Evolutionary conservation across 192 early-diverging fungal genomes (phyloP).

Genomic region (Linnemannia zychae): DNA sequence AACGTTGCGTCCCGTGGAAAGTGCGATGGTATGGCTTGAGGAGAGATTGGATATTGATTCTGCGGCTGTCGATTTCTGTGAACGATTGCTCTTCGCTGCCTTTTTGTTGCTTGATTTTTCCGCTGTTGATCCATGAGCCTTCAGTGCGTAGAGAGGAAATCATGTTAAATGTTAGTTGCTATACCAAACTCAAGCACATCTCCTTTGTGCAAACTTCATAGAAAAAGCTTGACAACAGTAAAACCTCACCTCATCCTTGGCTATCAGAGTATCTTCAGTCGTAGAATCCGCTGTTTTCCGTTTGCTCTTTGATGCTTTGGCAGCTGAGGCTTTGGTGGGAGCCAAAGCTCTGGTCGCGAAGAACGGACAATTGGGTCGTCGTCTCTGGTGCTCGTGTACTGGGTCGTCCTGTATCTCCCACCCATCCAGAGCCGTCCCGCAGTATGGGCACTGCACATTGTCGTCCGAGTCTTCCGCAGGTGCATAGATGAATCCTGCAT

Average conservation of each 20-base stretch:
- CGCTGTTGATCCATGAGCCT: not conserved
- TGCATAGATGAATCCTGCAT: conserved; percentile 53
- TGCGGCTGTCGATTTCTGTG: not conserved
- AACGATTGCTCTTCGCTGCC: not conserved
- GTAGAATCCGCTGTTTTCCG: not conserved
- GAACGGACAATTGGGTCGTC: conserved; percentile 42
- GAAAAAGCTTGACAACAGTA: too few species aligned
- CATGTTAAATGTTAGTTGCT: not conserved
- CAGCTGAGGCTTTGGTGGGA: conserved; percentile 29
- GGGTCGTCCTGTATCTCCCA: conserved; percentile 57
- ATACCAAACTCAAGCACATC: not conserved
- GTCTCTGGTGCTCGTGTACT: conserved; percentile 51
- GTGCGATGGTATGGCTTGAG: not conserved
- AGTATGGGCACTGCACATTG: conserved; percentile 54
- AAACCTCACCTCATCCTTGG: conserved; percentile 19
- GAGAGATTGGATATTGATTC: not conserved
- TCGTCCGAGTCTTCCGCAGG: conserved; percentile 39
- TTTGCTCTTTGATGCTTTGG: conserved; percentile 23
- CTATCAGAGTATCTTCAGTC: not conserved
- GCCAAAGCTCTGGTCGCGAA: conserved; percentile 40
- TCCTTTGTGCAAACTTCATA: too few species aligned
- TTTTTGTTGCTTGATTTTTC: not conserved
- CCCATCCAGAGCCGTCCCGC: conserved; percentile 40
- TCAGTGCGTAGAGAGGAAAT: not conserved
- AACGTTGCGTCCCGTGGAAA: conserved; percentile 6